Percentiles rank a stretch among this genome's conserved stretches.
These are phyloP conservation scores for Chamaenerion angustifolium DNA, from an alignment of 345 rosid genomes.

Conservation along the genomic window DNA sequence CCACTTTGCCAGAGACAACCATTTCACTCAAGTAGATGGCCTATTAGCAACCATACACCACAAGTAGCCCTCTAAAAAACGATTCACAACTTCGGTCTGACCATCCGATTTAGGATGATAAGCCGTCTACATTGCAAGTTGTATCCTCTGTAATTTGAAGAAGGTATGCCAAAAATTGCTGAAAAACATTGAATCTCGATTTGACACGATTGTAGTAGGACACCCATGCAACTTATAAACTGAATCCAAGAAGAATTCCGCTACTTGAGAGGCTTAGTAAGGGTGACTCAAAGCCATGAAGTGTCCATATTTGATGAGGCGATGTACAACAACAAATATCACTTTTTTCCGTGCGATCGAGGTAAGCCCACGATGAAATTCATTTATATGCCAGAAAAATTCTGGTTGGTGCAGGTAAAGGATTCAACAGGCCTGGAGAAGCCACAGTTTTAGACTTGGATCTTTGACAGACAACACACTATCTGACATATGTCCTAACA, in stretches of 20 bases:
- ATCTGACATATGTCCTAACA: neutral
- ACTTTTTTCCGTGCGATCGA: too few relatives aligned
- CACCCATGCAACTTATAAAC: too few relatives aligned
- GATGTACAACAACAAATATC: too few relatives aligned
- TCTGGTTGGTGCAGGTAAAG: too few relatives aligned
- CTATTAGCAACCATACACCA: neutral
- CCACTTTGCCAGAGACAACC: constrained; percentile 1
- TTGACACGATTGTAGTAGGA: too few relatives aligned
- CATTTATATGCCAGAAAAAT: too few relatives aligned
- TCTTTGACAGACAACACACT: constrained; percentile 1
- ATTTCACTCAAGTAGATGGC: neutral
- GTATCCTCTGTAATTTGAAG: too few relatives aligned
- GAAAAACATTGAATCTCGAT: too few relatives aligned
- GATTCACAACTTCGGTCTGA: neutral
- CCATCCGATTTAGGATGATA: neutral
- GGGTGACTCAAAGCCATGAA: too few relatives aligned
- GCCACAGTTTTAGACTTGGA: neutral
- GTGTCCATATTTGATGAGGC: too few relatives aligned
- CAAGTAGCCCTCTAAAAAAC: neutral
- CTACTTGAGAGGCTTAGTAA: neutral
- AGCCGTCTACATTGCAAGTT: neutral
- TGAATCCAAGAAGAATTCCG: constrained; percentile 1
- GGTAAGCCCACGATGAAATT: too few relatives aligned
- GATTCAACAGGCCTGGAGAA: neutral
- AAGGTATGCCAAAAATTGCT: too few relatives aligned